These are phyloP conservation scores for Fusarium papillatum DNA, from an alignment of 2,329 filamentous ascomycete species.

Conservation along the genomic window DNA sequence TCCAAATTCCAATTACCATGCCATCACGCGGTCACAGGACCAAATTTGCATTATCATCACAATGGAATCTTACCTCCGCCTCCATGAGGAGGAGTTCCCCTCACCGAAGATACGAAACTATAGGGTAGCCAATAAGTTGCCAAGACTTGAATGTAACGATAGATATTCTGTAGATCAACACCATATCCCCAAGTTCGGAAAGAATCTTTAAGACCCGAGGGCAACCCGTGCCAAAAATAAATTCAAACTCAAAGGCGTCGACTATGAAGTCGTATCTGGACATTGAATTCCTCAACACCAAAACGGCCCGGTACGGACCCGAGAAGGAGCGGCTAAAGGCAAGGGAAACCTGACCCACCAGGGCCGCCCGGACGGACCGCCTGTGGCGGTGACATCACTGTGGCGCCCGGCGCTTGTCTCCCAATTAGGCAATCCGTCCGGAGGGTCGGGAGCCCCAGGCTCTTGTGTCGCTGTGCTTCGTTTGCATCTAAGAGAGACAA, in stretches of 20 bases:
- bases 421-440: constrained; percentile 27
- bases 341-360: constrained; percentile 24
- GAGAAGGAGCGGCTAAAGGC: constrained; percentile 15
- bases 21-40: constrained; percentile 6
- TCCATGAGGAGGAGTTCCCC: not conserved
- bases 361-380: constrained; percentile 30
- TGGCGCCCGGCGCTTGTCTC: constrained; percentile 14
- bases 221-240: constrained; percentile 34
- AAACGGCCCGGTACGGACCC: constrained; percentile 35
- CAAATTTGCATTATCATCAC: constrained; percentile 3
- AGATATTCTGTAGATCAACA: not conserved
- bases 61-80: constrained; percentile 10
- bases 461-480: not conserved
- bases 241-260: not conserved
- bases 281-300: constrained; percentile 8
- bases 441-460: not conserved
- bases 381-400: constrained; percentile 22
- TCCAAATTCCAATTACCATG: not conserved
- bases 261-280: constrained; percentile 9
- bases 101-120: not conserved
- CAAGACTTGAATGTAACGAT: not conserved
- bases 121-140: constrained; percentile 19
- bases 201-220: not conserved
- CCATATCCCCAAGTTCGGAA: not conserved
- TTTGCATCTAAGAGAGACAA: not conserved